A percentile compares a stretch with the other conserved stretches of the same genome.
These are phyloP conservation scores for Rhododendron mucronatum DNA, from an alignment of 148 eudicot genomes.

Conservation along the genomic window DNA sequence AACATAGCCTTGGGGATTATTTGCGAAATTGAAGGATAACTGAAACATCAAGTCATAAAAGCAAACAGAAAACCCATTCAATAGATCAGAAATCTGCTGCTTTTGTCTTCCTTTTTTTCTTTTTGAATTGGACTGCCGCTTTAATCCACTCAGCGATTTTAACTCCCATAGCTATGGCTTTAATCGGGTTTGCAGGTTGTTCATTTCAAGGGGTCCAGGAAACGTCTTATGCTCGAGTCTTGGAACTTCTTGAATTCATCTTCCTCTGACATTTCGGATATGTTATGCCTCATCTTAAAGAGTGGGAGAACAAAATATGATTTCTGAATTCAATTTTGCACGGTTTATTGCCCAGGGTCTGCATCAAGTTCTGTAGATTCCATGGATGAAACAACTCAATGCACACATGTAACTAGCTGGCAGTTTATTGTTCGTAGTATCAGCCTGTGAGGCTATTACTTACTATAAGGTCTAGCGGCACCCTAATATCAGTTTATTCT, in stretches of 20 bases:
- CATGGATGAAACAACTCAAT: background rate
- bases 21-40: background rate
- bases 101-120: background rate
- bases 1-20: background rate
- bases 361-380: background rate
- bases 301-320: conserved; percentile 96
- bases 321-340: conserved; percentile 30
- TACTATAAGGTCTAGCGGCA: background rate
- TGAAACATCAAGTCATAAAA: background rate
- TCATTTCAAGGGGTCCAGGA: conserved; percentile 96
- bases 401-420: background rate
- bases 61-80: background rate
- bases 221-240: conserved; percentile 91
- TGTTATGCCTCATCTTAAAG: conserved; percentile 71
- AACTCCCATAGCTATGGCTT: background rate
- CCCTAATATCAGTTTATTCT: background rate
- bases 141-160: background rate
- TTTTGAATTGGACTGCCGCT: background rate
- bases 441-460: background rate
- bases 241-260: conserved; percentile 68
- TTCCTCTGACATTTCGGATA: conserved; percentile 57
- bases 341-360: background rate
- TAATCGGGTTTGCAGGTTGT: conserved; percentile 49
- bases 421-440: background rate
- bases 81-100: background rate